Evolutionary conservation across 257 asterid genomes (phyloP), one percentile per base, ranked within the genome.

Genomic region (Solanum piurae): DNA sequence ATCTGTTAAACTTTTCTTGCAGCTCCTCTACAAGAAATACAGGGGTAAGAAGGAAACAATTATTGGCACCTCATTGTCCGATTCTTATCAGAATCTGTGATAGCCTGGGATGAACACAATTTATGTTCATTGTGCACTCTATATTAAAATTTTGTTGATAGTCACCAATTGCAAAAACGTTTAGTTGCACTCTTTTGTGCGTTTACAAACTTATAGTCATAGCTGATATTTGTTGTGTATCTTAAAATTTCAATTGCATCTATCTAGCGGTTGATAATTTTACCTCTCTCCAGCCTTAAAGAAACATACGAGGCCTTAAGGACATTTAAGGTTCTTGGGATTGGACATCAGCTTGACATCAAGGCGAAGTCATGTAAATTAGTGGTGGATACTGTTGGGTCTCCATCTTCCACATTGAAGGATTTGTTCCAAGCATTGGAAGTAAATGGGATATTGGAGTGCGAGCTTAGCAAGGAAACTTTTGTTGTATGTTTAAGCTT

Each of bases 261-360:
- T 79, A 46, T 44, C 68, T 46, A 29, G 66, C 27, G n/a, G 66
- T 80, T 80, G 85, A 46, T 80, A 46, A 29, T 80, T 44, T 16
- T 46, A 46, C 18, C 42, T 80, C 85, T 44, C 37, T 46, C 9
- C 93, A 97, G 99, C 85, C 89, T 97, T 91, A 98, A 97, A 92
- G 95, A 93, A 84, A 88, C 97, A 33, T 97, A 93, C n/a, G 92
- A 95, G 92, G 98, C 98, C 71, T 91, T 97, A 88, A 92, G 94
- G 88, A 92, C 98, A 34, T 94, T 94, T 83, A 93, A 94, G 92
- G 94, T 95, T 92, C 95, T 97, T 90, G 97, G 97, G 85, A 91
- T 94, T 91, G 97, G 92, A 52, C 88, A 93, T 88, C 91, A 88
- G 88, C 83, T 92, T 42, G 94, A 91, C 69, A 86, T 91, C 83